Evolutionary conservation across 1,139 yeast species (phyloP).

Genomic region (Sugiyamaella grinbergsii): DNA sequence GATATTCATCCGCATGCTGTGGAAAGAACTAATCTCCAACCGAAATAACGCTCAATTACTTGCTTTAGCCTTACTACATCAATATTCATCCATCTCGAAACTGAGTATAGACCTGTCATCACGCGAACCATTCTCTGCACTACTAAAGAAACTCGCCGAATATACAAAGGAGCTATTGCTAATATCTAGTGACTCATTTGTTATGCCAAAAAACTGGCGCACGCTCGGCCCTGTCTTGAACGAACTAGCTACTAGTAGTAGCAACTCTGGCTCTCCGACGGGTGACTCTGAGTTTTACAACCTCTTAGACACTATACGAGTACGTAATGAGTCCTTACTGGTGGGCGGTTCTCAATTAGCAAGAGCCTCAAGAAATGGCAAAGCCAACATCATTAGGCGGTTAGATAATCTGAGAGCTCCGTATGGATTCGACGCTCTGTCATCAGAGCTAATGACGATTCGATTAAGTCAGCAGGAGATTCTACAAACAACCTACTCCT

Average conservation of each 20-base stretch:
- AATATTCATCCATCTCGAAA: constrained; percentile 29
- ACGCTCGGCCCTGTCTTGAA: constrained; percentile 56
- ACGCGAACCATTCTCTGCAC: constrained; percentile 32
- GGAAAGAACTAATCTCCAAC: constrained; percentile 62
- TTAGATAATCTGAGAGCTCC: constrained; percentile 32
- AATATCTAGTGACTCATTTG: constrained; percentile 65
- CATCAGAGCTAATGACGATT: constrained; percentile 30
- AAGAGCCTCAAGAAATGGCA: constrained; percentile 30
- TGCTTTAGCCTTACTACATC: constrained; percentile 36
- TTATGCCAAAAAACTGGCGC: constrained; percentile 77
- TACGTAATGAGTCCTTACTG: constrained; percentile 38
- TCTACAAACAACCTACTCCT: constrained; percentile 35
- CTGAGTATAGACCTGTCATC: constrained; percentile 15
- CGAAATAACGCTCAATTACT: constrained; percentile 46
- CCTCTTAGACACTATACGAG: constrained; percentile 40
- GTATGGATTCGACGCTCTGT: constrained; percentile 27
- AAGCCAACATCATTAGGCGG: constrained; percentile 27
- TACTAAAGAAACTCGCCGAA: constrained; percentile 36
- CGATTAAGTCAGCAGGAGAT: constrained; percentile 30
- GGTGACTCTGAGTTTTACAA: constrained; percentile 31
- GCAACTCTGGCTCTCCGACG: neutral
- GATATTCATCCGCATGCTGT: constrained; percentile 64
- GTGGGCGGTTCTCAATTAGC: constrained; percentile 32
- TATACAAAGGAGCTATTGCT: constrained; percentile 47
- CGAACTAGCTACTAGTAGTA: constrained; percentile 36